phyloP scores from a whole-genome alignment of 805 yeast species.

The Ogataea zsoltii region DNA sequence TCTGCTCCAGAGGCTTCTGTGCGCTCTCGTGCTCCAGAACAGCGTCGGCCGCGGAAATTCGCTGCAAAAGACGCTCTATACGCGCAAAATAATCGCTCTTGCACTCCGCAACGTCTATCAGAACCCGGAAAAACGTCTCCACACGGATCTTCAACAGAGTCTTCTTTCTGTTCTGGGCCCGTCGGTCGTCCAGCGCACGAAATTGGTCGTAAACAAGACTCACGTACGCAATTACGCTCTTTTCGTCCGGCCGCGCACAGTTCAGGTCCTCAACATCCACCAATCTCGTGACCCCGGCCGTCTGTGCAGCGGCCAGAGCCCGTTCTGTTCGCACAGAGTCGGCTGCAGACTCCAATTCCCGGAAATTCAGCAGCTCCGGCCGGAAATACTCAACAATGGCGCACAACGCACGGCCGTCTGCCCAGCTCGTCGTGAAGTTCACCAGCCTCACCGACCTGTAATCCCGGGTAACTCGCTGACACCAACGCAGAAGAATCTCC shows the following conservation, averaged over 20 bases:
- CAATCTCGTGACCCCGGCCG: constrained; percentile 50
- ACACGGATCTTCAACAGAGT: constrained; percentile 19
- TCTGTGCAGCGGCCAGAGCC: constrained; percentile 45
- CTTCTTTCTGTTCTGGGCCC: constrained; percentile 6
- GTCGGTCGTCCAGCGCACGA: constrained; percentile 10
- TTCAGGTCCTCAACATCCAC: constrained; percentile 57
- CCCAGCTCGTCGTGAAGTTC: constrained; percentile 60
- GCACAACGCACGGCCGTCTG: constrained; percentile 48
- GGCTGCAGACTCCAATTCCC: constrained; percentile 29
- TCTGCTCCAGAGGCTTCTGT: too few relatives aligned
- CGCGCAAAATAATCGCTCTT: constrained; percentile 19
- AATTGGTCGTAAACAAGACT: constrained; percentile 59
- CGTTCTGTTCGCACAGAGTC: constrained; percentile 34
- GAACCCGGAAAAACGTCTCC: constrained; percentile 29
- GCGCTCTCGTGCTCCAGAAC: constrained; percentile 14
- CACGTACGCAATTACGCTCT: constrained; percentile 56
- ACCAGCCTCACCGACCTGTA: constrained; percentile 39
- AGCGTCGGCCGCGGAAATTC: constrained; percentile 15
- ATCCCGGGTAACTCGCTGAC: constrained; percentile 45
- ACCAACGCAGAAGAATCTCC: constrained; percentile 52
- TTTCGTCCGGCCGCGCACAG: constrained; percentile 55
- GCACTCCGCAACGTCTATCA: constrained; percentile 19
- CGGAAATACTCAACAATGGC: constrained; percentile 44
- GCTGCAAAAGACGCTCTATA: constrained; percentile 16
- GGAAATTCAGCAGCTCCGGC: constrained; percentile 41